Conservation (phyloP, 495 filamentous ascomycete genomes). For the Cercophora samala region DNA sequence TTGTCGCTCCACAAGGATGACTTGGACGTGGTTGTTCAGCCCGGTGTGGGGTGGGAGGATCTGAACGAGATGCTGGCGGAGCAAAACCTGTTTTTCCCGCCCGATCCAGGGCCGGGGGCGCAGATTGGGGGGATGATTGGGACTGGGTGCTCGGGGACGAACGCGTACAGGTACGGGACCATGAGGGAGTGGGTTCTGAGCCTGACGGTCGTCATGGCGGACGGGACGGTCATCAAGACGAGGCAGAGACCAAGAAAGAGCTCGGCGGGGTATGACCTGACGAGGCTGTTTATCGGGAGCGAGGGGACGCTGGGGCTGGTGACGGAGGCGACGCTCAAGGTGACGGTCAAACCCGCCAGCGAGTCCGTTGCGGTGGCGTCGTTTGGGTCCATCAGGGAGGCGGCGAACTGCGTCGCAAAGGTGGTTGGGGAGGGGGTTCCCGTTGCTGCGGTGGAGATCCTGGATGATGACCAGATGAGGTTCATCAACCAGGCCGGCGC, state of each 20-base stretch:
- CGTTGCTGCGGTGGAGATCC: slow-evolving; percentile 84
- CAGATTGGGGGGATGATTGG: slow-evolving; percentile 97
- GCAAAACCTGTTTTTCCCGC: slow-evolving; percentile 74
- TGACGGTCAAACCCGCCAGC: slow-evolving; percentile 72
- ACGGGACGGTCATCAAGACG: slow-evolving; percentile 90
- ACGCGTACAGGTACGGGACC: slow-evolving; percentile 89
- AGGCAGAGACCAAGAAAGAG: slow-evolving; percentile 72
- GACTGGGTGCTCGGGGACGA: slow-evolving; percentile 90
- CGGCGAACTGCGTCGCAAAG: slow-evolving; percentile 74
- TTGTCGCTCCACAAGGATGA: slow-evolving; percentile 67
- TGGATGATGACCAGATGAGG: slow-evolving; percentile 93
- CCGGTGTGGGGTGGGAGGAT: slow-evolving; percentile 73
- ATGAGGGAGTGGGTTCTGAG: slow-evolving; percentile 96
- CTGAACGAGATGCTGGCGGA: slow-evolving; percentile 69
- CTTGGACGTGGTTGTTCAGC: slow-evolving; percentile 78
- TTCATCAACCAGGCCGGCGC: slow-evolving; percentile 80
- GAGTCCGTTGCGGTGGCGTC: slow-evolving; percentile 81
- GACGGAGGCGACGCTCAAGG: slow-evolving; percentile 74
- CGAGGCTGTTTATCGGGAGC: slow-evolving; percentile 73
- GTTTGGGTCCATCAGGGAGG: slow-evolving; percentile 73
- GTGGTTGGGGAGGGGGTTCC: slow-evolving; percentile 78
- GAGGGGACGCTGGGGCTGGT: slow-evolving; percentile 78
- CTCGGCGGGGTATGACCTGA: slow-evolving; percentile 82
- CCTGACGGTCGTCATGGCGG: slow-evolving; percentile 87
- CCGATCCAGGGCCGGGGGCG: slow-evolving; percentile 76